Evolutionary conservation across 2,329 filamentous ascomycete species (phyloP).

Genomic region (Apiospora saccharicola): DNA sequence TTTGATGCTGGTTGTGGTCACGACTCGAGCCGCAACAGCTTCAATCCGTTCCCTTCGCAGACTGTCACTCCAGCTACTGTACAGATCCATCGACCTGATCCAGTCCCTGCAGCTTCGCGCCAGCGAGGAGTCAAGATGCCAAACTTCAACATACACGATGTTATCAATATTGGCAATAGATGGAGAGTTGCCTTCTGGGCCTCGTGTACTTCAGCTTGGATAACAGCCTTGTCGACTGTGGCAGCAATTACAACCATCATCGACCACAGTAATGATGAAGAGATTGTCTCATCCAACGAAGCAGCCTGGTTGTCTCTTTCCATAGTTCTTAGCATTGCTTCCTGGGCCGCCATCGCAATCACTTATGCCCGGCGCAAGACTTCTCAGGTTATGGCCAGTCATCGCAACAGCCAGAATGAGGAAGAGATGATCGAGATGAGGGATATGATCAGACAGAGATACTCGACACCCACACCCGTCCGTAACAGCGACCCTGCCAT

Average conservation of each 20-base stretch:
- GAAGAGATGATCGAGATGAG: background rate
- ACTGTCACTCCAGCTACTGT: background rate
- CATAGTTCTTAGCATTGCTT: background rate
- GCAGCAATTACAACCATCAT: background rate
- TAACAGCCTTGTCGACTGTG: background rate
- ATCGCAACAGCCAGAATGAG: background rate
- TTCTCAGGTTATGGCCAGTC: background rate
- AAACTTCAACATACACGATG: background rate
- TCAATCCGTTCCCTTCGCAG: constrained; percentile 16
- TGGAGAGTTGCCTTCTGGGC: background rate
- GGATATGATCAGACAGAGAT: background rate
- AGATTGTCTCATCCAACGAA: too few species aligned
- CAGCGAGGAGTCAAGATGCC: background rate
- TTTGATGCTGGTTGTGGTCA: background rate
- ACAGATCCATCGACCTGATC: background rate
- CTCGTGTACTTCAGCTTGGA: background rate
- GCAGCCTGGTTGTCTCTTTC: background rate
- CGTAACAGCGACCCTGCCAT: background rate
- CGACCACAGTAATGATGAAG: too few species aligned
- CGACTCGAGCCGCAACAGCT: background rate
- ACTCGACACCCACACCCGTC: background rate
- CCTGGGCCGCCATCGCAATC: background rate
- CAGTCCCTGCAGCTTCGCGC: background rate
- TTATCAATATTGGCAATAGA: background rate
- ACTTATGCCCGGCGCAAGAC: background rate